Percentiles rank a stretch among this genome's conserved stretches.
Evolutionary conservation across 2,329 filamentous ascomycete species (phyloP).

Genomic region (Monosporascus sp.): DNA sequence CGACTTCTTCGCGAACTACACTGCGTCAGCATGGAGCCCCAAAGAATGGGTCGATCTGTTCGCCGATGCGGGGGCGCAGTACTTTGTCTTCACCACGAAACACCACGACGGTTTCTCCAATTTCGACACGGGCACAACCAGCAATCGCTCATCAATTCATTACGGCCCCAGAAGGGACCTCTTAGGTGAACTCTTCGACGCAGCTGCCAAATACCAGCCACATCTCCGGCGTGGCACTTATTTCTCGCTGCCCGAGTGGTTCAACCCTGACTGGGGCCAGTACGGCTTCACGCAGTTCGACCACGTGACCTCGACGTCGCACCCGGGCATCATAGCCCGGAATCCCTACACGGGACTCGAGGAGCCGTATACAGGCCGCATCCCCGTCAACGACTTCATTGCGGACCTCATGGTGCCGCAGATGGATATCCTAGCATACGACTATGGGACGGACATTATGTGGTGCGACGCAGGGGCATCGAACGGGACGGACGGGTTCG

Average conservation of each 20-base stretch:
- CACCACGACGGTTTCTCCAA: constrained; percentile 43
- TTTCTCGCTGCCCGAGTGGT: constrained; percentile 45
- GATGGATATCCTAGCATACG: constrained; percentile 38
- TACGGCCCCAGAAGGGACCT: constrained; percentile 36
- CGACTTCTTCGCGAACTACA: constrained; percentile 50
- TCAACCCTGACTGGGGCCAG: constrained; percentile 37
- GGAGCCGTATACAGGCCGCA: constrained; percentile 37
- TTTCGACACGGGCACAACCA: constrained; percentile 34
- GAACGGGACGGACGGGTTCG: constrained; percentile 36
- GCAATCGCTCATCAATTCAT: constrained; percentile 34
- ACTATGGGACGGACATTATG: constrained; percentile 41
- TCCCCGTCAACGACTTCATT: constrained; percentile 36
- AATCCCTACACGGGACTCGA: constrained; percentile 37
- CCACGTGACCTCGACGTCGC: constrained; percentile 5
- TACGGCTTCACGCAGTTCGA: constrained; percentile 35
- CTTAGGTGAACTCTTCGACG: constrained; percentile 37
- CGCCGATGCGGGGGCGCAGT: constrained; percentile 32
- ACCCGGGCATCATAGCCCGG: constrained; percentile 25
- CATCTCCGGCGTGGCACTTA: constrained; percentile 38
- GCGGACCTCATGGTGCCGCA: constrained; percentile 39
- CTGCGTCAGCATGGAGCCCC: constrained; percentile 41
- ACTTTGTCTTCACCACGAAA: constrained; percentile 42
- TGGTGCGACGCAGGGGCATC: constrained; percentile 43
- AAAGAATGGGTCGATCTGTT: constrained; percentile 37
- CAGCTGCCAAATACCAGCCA: constrained; percentile 34